phyloP scores from a whole-genome alignment of 345 rosid species.

The Corchorus olitorius region DNA sequence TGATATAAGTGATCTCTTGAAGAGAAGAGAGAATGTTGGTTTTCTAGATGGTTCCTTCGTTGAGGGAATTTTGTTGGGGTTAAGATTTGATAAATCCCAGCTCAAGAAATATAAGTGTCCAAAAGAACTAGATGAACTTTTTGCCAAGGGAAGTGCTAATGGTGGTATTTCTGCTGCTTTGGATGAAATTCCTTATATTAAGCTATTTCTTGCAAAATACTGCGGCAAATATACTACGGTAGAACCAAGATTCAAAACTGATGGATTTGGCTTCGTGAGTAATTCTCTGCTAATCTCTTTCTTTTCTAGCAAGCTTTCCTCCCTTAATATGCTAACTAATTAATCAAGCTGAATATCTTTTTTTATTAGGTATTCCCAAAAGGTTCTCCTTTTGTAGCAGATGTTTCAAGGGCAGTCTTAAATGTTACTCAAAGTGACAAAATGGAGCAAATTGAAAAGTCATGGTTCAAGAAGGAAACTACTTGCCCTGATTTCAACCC shows the following conservation, averaged over 20 bases:
- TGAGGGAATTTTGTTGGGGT: slow-evolving; percentile 26
- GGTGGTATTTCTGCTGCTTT: slow-evolving; percentile 48
- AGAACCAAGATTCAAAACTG: slow-evolving; percentile 32
- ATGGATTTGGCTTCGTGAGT: slow-evolving; percentile 45
- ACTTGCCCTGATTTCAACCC: slow-evolving; percentile 27
- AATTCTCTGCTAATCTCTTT: not conserved
- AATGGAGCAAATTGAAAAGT: slow-evolving; percentile 33
- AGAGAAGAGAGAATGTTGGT: slow-evolving; percentile 44
- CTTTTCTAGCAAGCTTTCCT: not conserved
- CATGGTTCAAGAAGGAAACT: slow-evolving; percentile 24
- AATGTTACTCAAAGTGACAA: slow-evolving; percentile 35
- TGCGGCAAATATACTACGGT: slow-evolving; percentile 41
- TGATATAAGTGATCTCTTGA: slow-evolving; percentile 40
- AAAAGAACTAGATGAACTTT: slow-evolving; percentile 38
- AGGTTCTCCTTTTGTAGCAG: slow-evolving; percentile 39
- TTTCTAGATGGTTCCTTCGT: slow-evolving; percentile 45
- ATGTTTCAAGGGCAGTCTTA: slow-evolving; percentile 44
- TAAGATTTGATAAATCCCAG: slow-evolving; percentile 25
- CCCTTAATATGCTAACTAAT: not conserved
- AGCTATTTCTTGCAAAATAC: slow-evolving; percentile 41
- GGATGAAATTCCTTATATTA: slow-evolving; percentile 37
- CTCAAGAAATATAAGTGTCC: slow-evolving; percentile 19
- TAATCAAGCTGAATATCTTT: not conserved
- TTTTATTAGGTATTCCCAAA: slow-evolving; percentile 40
- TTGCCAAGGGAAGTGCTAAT: slow-evolving; percentile 34